Base-by-base conservation (phyloP, 768 basidiomycete genomes). In the Hericium alpestre region DNA sequence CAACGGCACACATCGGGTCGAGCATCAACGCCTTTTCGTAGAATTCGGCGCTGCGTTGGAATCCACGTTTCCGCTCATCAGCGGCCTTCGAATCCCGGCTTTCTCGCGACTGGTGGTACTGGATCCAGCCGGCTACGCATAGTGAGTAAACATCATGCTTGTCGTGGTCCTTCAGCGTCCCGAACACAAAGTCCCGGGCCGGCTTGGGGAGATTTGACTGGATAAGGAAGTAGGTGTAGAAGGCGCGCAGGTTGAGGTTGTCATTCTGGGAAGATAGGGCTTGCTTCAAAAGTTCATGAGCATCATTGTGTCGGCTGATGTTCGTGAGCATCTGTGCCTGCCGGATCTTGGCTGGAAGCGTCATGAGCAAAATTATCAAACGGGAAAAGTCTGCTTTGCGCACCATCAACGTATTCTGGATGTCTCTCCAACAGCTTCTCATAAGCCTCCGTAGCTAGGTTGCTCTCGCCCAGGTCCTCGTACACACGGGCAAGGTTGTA, bases 401-500 rank as follows among this genome's bases (percentile, higher is more conserved):
- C 62, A 95, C 94, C 95, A 67, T 97, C 95, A 22, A 93, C 81
- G 67, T 95, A 97, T 71, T 98, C 96, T 1, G 94, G 92, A 75
- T 98, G 95, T 54, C 87, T 78, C n/a, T 81, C 73, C 38, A 97
- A 71, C 9, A 98, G 76, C 69, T 93, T 92, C 51, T 86, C 82
- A 64, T 94, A 98, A 1, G 90, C 92, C 62, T 87, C 90, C 60
- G 78, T 84, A 2, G 95, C 94, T 59, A 85, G 76, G 1, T 71
- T 76, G 4, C 78, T 76, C 38, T 90, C 85, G 1, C 87, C 87
- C 54, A 80, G 76, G 50, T 93, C 91, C 69, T 99, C 96, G 64
- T 93, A 94, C 15, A 88, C 86, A 57, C 93, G 76, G 0, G 89
- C 96, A 22, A 97, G 81, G 66, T 99, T 99, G 71, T 91, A 98